Evolutionary conservation across 2,329 filamentous ascomycete genomes (phyloP).

Genomic region (Neonectria punicea): DNA sequence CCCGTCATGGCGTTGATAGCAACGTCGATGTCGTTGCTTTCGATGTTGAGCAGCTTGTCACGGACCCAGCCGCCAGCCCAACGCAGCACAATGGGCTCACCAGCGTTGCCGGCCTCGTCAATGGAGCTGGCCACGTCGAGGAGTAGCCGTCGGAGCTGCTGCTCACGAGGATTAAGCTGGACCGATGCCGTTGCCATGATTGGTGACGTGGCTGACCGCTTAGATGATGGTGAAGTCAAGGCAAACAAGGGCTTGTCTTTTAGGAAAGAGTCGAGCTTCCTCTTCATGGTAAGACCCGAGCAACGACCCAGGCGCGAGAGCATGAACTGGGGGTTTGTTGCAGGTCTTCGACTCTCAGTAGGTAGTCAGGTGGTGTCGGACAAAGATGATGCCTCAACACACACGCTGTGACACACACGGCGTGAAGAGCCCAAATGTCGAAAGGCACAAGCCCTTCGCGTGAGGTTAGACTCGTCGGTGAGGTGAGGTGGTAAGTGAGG

Average conservation of each 20-base stretch:
- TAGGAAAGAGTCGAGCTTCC: constrained; percentile 46
- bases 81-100: constrained; percentile 71
- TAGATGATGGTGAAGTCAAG: constrained; percentile 7
- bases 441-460: background rate
- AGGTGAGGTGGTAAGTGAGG: background rate
- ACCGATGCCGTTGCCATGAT: constrained; percentile 46
- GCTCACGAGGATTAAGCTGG: constrained; percentile 75
- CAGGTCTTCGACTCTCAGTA: background rate
- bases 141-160: constrained; percentile 77
- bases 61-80: constrained; percentile 91
- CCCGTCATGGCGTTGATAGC: constrained; percentile 90
- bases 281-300: constrained; percentile 47
- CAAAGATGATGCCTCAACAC: background rate
- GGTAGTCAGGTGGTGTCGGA: too few species aligned
- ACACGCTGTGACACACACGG: too few species aligned
- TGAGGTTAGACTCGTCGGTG: background rate
- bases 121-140: constrained; percentile 80
- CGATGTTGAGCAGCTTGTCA: constrained; percentile 79
- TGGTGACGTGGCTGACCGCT: constrained; percentile 7
- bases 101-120: constrained; percentile 59
- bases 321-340: constrained; percentile 27
- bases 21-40: constrained; percentile 84
- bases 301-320: constrained; percentile 34
- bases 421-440: background rate
- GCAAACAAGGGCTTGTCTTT: constrained; percentile 28